Base-by-base conservation (phyloP, 805 yeast species). In the Wickerhamomyces chambardii region DNA sequence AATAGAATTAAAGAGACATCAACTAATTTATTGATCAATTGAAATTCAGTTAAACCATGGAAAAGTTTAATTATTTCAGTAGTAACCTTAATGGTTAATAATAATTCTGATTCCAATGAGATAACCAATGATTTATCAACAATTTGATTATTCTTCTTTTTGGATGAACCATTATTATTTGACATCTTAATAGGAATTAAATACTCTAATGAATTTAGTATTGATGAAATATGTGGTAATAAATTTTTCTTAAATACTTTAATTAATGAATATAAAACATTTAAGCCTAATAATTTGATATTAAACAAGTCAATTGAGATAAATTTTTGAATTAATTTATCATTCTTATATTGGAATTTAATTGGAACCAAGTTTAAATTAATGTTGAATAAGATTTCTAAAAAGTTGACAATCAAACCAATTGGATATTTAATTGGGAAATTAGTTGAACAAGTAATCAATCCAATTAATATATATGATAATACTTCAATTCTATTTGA, bases 361-460 rank as follows among this genome's bases (percentile, higher is more conserved):
- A 78, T 64, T 2, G 76, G 65, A 27, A 77, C 56, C 41, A 73
- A 75, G 35, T 66, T 71, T 12, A 69, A 56, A 43, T 78, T 75
- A 38, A 84, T 55, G 15, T 78, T 65, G 38, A 73, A 55, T 14
- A 79, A 48, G 11, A 77, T 57, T 46, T 81, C 86, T 17, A 66
- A 60, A 33, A 78, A 40, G 8, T 63, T 51, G 5, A 80, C 49
- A 3, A 81, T 50, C 31, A 59, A 47, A 1, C 90, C 89, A 12
- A 84, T 42, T 3, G 94, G 92, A 7, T 83, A 65, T 41, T 67
- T 63, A 8, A 78, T 67, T 11, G 76, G 61, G 45, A 63, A 67
- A 29, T 70, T 73, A 2, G 86, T 75, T 18, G 74, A 69, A 7
- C 73, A 60, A 4, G 67, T 56, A 25, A 75, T 50, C 38, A 69